Base-by-base conservation (phyloP, 768 basidiomycete species). In the Glaciozyma martinii region DNA sequence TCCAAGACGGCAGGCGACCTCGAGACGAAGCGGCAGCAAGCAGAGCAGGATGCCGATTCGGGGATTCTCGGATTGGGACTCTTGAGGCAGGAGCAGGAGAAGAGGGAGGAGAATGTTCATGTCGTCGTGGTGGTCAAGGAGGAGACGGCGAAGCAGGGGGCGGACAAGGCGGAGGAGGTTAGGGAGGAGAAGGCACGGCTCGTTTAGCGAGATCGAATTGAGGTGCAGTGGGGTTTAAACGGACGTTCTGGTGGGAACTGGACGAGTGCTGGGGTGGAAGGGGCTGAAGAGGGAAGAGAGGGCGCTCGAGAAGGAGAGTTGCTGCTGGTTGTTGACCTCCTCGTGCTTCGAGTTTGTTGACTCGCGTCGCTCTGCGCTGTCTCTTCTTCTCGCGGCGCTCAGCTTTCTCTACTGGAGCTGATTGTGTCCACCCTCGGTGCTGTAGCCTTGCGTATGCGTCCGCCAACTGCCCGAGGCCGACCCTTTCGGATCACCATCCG, bases 21-120 rank as follows among this genome's bases (percentile, higher is more conserved):
- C 29, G 83, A 82, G 59, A 86, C 88, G 68, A 84, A 84, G 12
- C 82, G 84, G 68, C 86, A 90, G 71, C 80, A 81, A 9, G 85
- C 86, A 0, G 85, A 88, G 64, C 80, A 86, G 47, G 79, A 85
- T 23, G 84, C 86, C 3, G 86, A 86, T 71, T 86, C 87, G 1
- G 86, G 83, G 13, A 84, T 87, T 60, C 83, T 86, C 8, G 84
- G 85, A 12, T 81, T 92, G 16, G 89, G 89, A 0, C 78, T 90
- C 66, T 86, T 90, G 74, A 80, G 83, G 66, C 81, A 83, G 57
- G 81, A 80, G 65, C 5, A 40, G 32, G 19, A 56, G 56, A 29
- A 30, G 42, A 15, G 18, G 42, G 4, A 44, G 25, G 37, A 56
- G 56, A 21, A 42, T 37, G 29, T 40, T 6, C 37, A 40, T 40